Base-by-base conservation (phyloP, 441 rosid species). In the Bruguiera hainesii region DNA sequence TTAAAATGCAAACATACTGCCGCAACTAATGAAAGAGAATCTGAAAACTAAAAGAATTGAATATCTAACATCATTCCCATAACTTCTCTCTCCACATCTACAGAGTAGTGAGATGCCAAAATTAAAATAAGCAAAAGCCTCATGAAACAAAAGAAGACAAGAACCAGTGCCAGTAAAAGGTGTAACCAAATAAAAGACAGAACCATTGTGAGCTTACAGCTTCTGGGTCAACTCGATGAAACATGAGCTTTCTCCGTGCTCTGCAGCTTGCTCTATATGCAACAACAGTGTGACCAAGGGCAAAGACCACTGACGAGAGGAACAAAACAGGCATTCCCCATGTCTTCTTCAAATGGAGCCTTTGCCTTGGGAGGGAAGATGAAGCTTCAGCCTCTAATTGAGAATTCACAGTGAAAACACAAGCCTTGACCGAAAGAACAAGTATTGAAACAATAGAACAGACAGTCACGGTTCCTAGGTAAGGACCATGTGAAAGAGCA, bases 301-400 rank as follows among this genome's bases (percentile, higher is more conserved):
- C 96, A 66, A 91, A 91, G 19, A 89, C 98, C 0, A 91, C 85
- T 0, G 98, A 94, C 0, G 98, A 91, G 50, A 94, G 87, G 75
- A 94, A 94, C 83, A 94, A 79, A 70, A 94, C 98, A 7, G 98
- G 96, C 97, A 94, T 94, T 16, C 96, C 98, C 98, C 93, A 89
- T 18, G 97, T 89, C 78, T 87, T 94, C 75, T 94, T 94, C 66
- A 94, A 75, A 66, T 94, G 96, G 30, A 94, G 84, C 65, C 79
- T 83, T 78, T 85, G 90, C 73, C 89, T 89, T 23, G 98, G 76
- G 7, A 80, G 82, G 37, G 96, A 89, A 55, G 66, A 37, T 15
- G 86, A 87, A 66, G 86, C 89, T 78, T 89, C 86, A n/a, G 83
- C 84, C 75, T 81, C 85, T 16, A 85, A 63, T 73, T 84, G 88